Evolutionary conservation across 2,329 filamentous ascomycete species (phyloP), one percentile per base, ranked within the genome.

Genomic region (Thelonectria blattea): DNA sequence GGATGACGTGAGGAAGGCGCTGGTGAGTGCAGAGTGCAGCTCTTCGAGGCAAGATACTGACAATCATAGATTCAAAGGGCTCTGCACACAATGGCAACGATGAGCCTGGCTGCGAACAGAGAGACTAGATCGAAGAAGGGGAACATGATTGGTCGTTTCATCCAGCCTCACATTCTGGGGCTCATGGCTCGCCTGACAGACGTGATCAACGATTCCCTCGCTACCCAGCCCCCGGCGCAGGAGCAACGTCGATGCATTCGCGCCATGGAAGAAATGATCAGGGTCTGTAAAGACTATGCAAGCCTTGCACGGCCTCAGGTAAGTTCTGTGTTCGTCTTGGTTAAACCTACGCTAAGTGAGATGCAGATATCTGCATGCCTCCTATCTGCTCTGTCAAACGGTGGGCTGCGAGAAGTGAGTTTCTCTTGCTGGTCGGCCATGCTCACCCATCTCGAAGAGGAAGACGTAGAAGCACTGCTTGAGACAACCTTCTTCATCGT

Each of bases 401-500:
- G 88, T 46, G 85, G 89, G 48, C 82, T 99, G n/a, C 88, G 92
- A 62, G 84, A 92, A 62, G 82, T 87, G 30, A 91, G 93, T 2
- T 93, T 98, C 69, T 86, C 85, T 4, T 92, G 93, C 50, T 99
- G 95, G 95, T 84, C 87, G 24, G 84, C 88, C 9, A 88, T 99
- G 78, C 83, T 98, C 17, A 84, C 79, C 27, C 85, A 88, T 52
- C 82, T 98, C 49, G 88, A 89, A 10, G 88, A 89, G 58, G 89
- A 93, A 22, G 93, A 97, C 70, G 83, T 97, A 6, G 88, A 90
- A 65, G 83, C 87, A 24, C 83, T 97, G 39, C 80, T 98, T 9
- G 93, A 97, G 72, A 93, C 94, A 59, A 96, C 93, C 0, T 92
- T 98, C 66, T 93, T 93, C 54, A 86, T 97, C 42, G 88, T 98